A percentile compares a stretch with the other conserved stretches of the same genome.
phyloP scores from a whole-genome alignment of 805 yeast species.

The Wickerhamiella australiensis region DNA sequence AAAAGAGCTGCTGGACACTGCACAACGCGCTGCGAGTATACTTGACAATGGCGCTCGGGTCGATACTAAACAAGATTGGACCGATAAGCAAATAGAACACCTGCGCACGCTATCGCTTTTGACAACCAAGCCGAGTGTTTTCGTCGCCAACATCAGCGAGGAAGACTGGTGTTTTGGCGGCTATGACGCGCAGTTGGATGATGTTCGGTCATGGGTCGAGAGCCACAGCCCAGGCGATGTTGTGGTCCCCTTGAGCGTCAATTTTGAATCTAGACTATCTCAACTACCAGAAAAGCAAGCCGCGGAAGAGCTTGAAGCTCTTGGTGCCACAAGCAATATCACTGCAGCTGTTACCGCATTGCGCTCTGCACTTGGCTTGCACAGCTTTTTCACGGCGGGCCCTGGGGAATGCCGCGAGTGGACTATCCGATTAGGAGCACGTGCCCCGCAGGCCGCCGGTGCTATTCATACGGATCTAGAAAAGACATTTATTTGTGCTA shows the following conservation, averaged over 20 bases:
- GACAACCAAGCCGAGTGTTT: constrained; percentile 82
- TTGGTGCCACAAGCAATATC: constrained; percentile 36
- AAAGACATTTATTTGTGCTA: constrained; percentile 68
- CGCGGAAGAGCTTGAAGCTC: constrained; percentile 23
- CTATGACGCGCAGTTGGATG: constrained; percentile 31
- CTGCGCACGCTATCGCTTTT: constrained; percentile 46
- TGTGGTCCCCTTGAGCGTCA: constrained; percentile 60
- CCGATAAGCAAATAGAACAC: constrained; percentile 36
- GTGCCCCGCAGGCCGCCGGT: constrained; percentile 99
- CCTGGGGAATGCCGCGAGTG: constrained; percentile 87
- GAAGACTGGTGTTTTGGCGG: constrained; percentile 43
- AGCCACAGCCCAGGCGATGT: constrained; percentile 55
- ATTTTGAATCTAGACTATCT: constrained; percentile 51
- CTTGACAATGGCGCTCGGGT: constrained; percentile 55
- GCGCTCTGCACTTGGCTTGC: constrained; percentile 56
- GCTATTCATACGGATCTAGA: constrained; percentile 77
- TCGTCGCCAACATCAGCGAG: constrained; percentile 60
- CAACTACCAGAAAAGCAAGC: constrained; percentile 32
- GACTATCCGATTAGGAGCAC: constrained; percentile 85
- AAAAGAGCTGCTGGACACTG: constrained; percentile 30
- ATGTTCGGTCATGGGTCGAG: constrained; percentile 53
- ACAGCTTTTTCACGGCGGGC: constrained; percentile 83
- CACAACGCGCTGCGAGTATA: constrained; percentile 33
- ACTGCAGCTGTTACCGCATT: constrained; percentile 53
- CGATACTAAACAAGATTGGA: constrained; percentile 44